phyloP scores from a whole-genome alignment of 2,329 filamentous ascomycete genomes.

The Fusarium robinianum region DNA sequence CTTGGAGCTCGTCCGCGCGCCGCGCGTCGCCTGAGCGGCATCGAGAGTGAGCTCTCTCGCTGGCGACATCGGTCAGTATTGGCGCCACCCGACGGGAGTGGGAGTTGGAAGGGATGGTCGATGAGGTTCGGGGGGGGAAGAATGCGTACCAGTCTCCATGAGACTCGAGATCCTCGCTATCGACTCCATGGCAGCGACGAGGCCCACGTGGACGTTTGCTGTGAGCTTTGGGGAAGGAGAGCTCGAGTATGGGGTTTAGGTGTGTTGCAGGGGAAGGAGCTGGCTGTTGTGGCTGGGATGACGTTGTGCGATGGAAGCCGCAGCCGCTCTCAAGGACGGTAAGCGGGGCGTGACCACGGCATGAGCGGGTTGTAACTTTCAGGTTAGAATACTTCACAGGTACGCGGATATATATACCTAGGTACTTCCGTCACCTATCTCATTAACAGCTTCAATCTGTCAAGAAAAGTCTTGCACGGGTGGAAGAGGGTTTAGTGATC shows the following conservation, averaged over 20 bases:
- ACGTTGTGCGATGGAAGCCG: constrained; percentile 27
- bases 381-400: too few species aligned
- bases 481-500: too few species aligned
- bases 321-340: constrained; percentile 10
- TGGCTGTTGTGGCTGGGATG: constrained; percentile 31
- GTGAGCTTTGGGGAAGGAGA: constrained; percentile 13
- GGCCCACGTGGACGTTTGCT: constrained; percentile 16
- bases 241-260: constrained; percentile 14
- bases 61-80: constrained; percentile 47
- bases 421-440: too few species aligned
- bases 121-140: too few species aligned
- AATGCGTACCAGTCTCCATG: constrained; percentile 84
- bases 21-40: constrained; percentile 86
- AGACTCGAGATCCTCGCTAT: constrained; percentile 92
- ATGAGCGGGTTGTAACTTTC: too few species aligned
- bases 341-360: too few species aligned
- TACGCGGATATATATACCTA: too few species aligned
- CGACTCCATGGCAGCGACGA: constrained; percentile 75
- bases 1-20: constrained; percentile 62
- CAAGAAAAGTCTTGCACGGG: too few species aligned
- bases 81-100: too few species aligned
- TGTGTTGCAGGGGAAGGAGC: constrained; percentile 14
- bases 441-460: too few species aligned
- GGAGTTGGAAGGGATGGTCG: constrained; percentile 15
- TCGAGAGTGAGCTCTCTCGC: constrained; percentile 97